These are phyloP conservation scores for Aspergillus sp. DNA, from an alignment of 2,329 filamentous ascomycete species.

Conservation along the genomic window DNA sequence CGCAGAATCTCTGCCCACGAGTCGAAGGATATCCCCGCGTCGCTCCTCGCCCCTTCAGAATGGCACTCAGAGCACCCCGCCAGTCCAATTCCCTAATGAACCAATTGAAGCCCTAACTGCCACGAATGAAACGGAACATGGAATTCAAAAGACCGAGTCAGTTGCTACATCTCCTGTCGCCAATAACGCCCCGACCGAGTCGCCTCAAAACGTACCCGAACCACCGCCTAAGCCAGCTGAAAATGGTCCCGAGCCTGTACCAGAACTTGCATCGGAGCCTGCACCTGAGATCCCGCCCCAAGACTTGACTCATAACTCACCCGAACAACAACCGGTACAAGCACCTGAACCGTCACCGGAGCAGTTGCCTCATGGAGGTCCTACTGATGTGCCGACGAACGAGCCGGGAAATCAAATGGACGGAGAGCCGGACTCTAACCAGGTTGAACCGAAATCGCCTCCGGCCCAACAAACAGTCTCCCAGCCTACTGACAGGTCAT, in stretches of 20 bases:
- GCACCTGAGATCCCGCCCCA: neutral
- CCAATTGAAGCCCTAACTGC: neutral
- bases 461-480: neutral
- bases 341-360: neutral
- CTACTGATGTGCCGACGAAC: neutral
- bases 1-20: slow-evolving; percentile 13
- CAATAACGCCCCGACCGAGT: neutral
- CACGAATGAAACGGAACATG: neutral
- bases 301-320: neutral
- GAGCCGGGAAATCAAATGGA: neutral
- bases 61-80: slow-evolving; percentile 1
- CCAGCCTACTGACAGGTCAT: slow-evolving; percentile 7
- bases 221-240: neutral
- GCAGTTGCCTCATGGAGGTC: neutral
- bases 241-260: neutral
- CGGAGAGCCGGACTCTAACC: neutral
- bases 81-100: neutral
- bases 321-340: neutral
- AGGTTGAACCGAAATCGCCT: neutral
- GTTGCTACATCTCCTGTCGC: neutral
- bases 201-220: neutral
- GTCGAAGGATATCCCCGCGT: slow-evolving; percentile 7
- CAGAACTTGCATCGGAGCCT: neutral
- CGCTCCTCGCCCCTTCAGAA: slow-evolving; percentile 5
- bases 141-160: neutral